Percentiles rank a stretch among this genome's conserved stretches.
These are phyloP conservation scores for Pseudogymnoascus sp. DNA, from an alignment of 2,329 filamentous ascomycete species.

Conservation along the genomic window DNA sequence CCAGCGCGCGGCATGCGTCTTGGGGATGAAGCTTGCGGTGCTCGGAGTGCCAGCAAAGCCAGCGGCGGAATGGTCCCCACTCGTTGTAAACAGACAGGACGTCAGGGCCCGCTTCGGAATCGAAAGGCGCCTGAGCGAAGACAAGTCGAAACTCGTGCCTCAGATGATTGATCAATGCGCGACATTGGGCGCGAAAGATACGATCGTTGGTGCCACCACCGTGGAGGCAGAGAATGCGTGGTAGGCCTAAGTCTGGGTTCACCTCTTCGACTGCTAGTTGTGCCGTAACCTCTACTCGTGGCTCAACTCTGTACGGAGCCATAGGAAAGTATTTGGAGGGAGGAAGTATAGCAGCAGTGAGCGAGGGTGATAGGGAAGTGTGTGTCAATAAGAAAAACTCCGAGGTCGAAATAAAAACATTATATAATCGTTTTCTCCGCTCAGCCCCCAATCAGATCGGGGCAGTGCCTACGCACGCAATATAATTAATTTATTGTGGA, in stretches of 20 bases:
- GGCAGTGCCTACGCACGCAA: too few relatives aligned
- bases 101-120: slow-evolving; percentile 53
- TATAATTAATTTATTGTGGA: too few relatives aligned
- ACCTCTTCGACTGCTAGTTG: too few relatives aligned
- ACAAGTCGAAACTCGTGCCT: slow-evolving; percentile 55
- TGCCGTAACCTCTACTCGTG: too few relatives aligned
- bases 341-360: too few relatives aligned
- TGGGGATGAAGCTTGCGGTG: neutral
- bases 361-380: too few relatives aligned
- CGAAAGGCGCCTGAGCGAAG: slow-evolving; percentile 64
- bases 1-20: neutral
- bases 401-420: too few relatives aligned
- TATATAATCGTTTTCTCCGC: too few relatives aligned
- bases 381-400: too few relatives aligned
- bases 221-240: slow-evolving; percentile 73
- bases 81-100: slow-evolving; percentile 59
- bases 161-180: slow-evolving; percentile 31
- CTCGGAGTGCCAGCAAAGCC: slow-evolving; percentile 54
- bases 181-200: slow-evolving; percentile 63
- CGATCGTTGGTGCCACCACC: slow-evolving; percentile 67
- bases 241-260: slow-evolving; percentile 25
- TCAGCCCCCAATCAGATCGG: too few relatives aligned
- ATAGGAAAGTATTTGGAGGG: too few relatives aligned
- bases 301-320: too few relatives aligned
- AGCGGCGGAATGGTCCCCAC: slow-evolving; percentile 57